phyloP scores from a whole-genome alignment of 306 rosid genomes.

The Vicia sativa region DNA sequence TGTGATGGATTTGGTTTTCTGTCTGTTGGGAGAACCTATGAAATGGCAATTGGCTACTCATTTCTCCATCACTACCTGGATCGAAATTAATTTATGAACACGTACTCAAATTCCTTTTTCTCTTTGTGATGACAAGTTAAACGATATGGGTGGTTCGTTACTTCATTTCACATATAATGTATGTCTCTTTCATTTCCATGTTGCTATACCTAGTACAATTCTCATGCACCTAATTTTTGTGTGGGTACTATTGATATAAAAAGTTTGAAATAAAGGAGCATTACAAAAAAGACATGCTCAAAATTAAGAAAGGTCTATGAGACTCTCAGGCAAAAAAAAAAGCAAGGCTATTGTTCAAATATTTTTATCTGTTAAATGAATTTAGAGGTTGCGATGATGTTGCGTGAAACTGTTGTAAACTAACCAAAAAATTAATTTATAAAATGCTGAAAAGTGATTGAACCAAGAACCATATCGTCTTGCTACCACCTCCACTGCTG shows the following conservation, averaged over 20 bases:
- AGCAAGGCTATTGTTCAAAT: too few species aligned
- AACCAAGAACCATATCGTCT: too few species aligned
- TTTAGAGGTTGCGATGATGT: too few species aligned
- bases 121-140: neutral
- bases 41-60: constrained; percentile 2
- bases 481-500: too few species aligned
- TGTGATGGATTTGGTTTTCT: too few species aligned
- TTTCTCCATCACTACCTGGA: neutral
- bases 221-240: neutral
- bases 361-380: too few species aligned
- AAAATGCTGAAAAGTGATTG: too few species aligned
- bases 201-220: neutral
- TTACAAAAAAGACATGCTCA: too few species aligned
- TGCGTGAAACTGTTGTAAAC: too few species aligned
- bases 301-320: too few species aligned
- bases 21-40: constrained; percentile 46
- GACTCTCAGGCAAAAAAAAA: too few species aligned
- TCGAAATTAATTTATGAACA: neutral
- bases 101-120: constrained; percentile 19
- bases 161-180: neutral
- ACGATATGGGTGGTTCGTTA: neutral
- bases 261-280: neutral
- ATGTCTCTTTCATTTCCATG: neutral
- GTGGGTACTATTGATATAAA: neutral
- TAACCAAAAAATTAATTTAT: too few species aligned